phyloP scores from a whole-genome alignment of 148 eudicot species.

The Silene uniflora region DNA sequence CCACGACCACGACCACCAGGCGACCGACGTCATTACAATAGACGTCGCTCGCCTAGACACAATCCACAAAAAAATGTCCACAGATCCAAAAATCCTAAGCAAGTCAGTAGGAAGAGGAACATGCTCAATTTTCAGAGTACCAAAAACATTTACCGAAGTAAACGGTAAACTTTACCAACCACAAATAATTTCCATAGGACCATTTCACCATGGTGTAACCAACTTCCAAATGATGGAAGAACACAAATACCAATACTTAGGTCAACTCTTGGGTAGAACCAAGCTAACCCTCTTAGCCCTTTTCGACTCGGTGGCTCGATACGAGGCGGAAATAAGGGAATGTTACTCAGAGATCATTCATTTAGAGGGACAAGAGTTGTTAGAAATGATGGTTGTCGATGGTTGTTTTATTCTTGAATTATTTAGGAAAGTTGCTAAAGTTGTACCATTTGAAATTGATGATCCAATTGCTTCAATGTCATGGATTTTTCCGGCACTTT shows the following conservation, averaged over 20 bases:
- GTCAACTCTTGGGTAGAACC: conserved; percentile 33
- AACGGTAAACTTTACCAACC: conserved; percentile 59
- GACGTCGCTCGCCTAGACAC: conserved; percentile 17
- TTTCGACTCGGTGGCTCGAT: conserved; percentile 38
- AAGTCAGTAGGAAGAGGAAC: conserved; percentile 50
- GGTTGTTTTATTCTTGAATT: conserved; percentile 79
- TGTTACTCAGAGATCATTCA: conserved; percentile 50
- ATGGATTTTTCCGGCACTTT: conserved; percentile 59
- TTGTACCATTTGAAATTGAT: conserved; percentile 38
- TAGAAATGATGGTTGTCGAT: conserved; percentile 75
- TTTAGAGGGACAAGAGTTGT: conserved; percentile 27
- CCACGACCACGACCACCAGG: conserved; percentile 1
- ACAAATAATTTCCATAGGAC: conserved; percentile 66
- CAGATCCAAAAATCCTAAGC: conserved; percentile 48
- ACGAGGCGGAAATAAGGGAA: conserved; percentile 43
- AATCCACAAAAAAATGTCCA: conserved; percentile 24
- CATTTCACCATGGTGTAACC: conserved; percentile 51
- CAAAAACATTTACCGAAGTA: conserved; percentile 44
- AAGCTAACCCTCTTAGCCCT: conserved; percentile 31
- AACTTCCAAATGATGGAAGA: conserved; percentile 63
- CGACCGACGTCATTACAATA: conserved; percentile 11
- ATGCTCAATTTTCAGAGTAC: conserved; percentile 74
- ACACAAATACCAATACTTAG: conserved; percentile 69
- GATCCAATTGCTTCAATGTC: conserved; percentile 65
- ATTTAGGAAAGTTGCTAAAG: conserved; percentile 47